Conservation (phyloP, 1,139 yeast genomes). For the Sugiyamaella pinicola region DNA sequence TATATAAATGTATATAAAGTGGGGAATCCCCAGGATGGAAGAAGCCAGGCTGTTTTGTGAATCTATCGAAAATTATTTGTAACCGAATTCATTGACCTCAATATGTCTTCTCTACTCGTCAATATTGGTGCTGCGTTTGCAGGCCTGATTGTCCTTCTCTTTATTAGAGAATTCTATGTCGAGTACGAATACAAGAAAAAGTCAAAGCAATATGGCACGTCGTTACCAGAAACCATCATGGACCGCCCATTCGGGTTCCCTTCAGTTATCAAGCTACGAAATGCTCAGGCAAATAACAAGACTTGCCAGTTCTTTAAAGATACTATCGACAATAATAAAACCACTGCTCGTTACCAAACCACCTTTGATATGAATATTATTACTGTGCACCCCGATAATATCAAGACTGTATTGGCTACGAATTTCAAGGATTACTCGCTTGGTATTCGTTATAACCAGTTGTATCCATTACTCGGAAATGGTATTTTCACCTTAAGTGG, state of each 20-base stretch:
- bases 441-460: slow-evolving; percentile 50
- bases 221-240: slow-evolving; percentile 14
- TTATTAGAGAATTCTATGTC: slow-evolving; percentile 9
- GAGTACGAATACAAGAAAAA: slow-evolving; percentile 19
- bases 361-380: slow-evolving; percentile 29
- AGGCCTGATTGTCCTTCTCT: slow-evolving; percentile 11
- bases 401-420: slow-evolving; percentile 42
- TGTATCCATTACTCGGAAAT: slow-evolving; percentile 53
- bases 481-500: slow-evolving; percentile 62
- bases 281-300: slow-evolving; percentile 24
- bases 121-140: background rate
- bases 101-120: background rate
- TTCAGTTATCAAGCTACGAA: slow-evolving; percentile 18
- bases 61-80: no score
- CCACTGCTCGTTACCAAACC: slow-evolving; percentile 16
- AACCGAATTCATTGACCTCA: background rate
- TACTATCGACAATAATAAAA: slow-evolving; percentile 10
- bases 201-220: slow-evolving; percentile 21
- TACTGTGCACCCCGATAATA: slow-evolving; percentile 53
- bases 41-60: no score
- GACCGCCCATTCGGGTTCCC: slow-evolving; percentile 30
- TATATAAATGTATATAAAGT: background rate
- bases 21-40: background rate
- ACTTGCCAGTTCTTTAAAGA: slow-evolving; percentile 23
- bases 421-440: slow-evolving; percentile 54